A percentile compares a stretch with the other conserved stretches of the same genome.
phyloP scores from a whole-genome alignment of 805 yeast genomes.

The Sugiyamaella lignohabitans region DNA sequence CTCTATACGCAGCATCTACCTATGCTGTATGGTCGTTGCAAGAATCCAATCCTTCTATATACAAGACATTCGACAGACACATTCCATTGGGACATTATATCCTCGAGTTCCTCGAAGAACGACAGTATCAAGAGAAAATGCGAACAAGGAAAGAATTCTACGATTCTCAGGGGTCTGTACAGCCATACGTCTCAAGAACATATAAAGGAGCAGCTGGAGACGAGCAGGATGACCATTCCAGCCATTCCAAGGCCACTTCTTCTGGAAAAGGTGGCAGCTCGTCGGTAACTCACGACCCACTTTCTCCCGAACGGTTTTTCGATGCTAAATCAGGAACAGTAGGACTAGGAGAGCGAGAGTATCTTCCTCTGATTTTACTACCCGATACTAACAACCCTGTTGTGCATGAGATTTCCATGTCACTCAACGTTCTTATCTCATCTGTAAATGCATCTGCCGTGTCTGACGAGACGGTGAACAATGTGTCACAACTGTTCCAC shows the following conservation, averaged over 20 bases:
- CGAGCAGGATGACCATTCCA: not conserved
- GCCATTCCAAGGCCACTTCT: not conserved
- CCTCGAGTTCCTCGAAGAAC: slow-evolving; percentile 20
- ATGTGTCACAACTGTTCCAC: slow-evolving; percentile 14
- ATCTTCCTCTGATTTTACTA: slow-evolving; percentile 24
- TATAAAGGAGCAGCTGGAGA: slow-evolving; percentile 4
- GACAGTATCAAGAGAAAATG: slow-evolving; percentile 10
- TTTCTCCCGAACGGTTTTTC: slow-evolving; percentile 20
- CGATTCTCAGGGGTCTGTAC: slow-evolving; percentile 6
- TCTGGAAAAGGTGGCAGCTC: not conserved
- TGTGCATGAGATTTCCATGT: slow-evolving; percentile 21
- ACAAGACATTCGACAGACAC: slow-evolving; percentile 12
- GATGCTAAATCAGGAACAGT: slow-evolving; percentile 24
- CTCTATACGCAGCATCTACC: not conserved
- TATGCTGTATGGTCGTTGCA: not conserved
- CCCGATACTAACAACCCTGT: slow-evolving; percentile 24
- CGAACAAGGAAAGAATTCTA: slow-evolving; percentile 11
- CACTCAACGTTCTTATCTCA: slow-evolving; percentile 25
- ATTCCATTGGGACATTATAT: slow-evolving; percentile 17
- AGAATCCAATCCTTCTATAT: slow-evolving; percentile 1
- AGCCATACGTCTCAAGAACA: slow-evolving; percentile 16
- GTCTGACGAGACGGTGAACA: slow-evolving; percentile 18
- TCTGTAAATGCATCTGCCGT: slow-evolving; percentile 25
- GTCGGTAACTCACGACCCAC: slow-evolving; percentile 18
- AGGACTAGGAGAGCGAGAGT: slow-evolving; percentile 18